Conservation (phyloP, 768 basidiomycete species). For the Fomitopsis serialis region DNA sequence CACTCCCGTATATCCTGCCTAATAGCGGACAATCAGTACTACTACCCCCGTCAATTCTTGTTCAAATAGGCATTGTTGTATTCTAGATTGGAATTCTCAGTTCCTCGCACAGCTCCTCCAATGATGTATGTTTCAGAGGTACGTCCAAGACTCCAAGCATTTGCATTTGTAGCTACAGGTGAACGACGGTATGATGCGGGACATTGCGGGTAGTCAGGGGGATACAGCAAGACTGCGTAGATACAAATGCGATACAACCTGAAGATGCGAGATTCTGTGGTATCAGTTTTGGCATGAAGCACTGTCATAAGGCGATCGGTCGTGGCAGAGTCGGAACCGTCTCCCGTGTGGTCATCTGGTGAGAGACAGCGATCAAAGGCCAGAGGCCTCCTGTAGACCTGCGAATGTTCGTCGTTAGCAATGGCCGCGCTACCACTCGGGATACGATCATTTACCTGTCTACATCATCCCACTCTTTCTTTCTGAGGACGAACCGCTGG, state of each 20-base stretch:
- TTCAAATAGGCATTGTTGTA: not conserved
- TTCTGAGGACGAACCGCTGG: conserved; percentile 18
- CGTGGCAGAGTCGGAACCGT: not conserved
- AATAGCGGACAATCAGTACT: not conserved
- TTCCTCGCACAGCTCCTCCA: not conserved
- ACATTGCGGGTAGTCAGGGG: too few species aligned
- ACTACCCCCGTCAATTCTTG: not conserved
- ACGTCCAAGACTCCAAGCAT: too few species aligned
- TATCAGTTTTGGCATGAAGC: not conserved
- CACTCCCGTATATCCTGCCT: not conserved
- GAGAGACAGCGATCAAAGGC: conserved; percentile 17
- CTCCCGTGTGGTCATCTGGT: conserved; percentile 16
- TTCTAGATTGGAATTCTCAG: not conserved
- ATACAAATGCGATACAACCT: not conserved
- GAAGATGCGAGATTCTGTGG: not conserved
- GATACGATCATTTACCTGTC: conserved; percentile 9
- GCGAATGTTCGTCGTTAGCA: not conserved
- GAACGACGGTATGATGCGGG: too few species aligned
- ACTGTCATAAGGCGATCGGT: too few species aligned
- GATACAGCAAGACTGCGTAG: not conserved
- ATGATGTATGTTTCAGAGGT: too few species aligned
- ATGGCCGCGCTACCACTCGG: not conserved
- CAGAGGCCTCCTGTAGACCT: conserved; percentile 15
- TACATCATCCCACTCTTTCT: conserved; percentile 14
- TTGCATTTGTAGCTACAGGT: too few species aligned